A percentile compares a stretch with the other conserved stretches of the same genome.
These are phyloP conservation scores for Ophiostoma ips DNA, from an alignment of 2,329 filamentous ascomycete species.

Conservation along the genomic window DNA sequence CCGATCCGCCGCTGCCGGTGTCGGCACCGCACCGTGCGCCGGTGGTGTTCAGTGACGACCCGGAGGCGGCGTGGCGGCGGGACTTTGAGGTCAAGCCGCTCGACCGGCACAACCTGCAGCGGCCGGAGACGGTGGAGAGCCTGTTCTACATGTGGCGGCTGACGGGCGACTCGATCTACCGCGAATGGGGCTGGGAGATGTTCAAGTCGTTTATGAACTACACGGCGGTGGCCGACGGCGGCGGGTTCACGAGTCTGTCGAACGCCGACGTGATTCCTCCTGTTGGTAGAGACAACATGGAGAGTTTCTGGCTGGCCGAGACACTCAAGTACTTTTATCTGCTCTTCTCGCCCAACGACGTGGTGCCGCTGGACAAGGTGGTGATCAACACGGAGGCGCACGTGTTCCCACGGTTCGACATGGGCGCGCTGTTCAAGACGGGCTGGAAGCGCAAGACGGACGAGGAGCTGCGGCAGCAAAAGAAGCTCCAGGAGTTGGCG, in stretches of 20 bases:
- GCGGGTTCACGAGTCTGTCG: slow-evolving; percentile 69
- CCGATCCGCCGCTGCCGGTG: slow-evolving; percentile 47
- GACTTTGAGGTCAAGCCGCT: slow-evolving; percentile 69
- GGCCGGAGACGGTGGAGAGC: slow-evolving; percentile 92
- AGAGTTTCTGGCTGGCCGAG: slow-evolving; percentile 97
- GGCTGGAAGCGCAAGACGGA: slow-evolving; percentile 59
- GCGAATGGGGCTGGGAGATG: slow-evolving; percentile 98
- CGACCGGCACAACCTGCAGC: slow-evolving; percentile 87
- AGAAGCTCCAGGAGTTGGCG: neutral
- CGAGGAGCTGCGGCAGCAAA: neutral
- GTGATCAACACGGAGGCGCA: slow-evolving; percentile 97
- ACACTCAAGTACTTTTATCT: slow-evolving; percentile 97
- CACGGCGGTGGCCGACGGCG: slow-evolving; percentile 62
- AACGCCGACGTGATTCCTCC: slow-evolving; percentile 64
- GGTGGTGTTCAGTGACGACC: slow-evolving; percentile 34
- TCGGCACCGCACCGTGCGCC: slow-evolving; percentile 35
- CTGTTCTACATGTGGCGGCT: slow-evolving; percentile 99
- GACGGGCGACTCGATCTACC: slow-evolving; percentile 76
- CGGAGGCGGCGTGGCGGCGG: slow-evolving; percentile 48
- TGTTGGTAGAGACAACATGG: slow-evolving; percentile 74
- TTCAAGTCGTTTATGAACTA: slow-evolving; percentile 83
- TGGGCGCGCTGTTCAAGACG: slow-evolving; percentile 62
- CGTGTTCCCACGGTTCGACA: slow-evolving; percentile 73
- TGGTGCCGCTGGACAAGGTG: slow-evolving; percentile 72
- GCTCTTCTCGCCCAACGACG: slow-evolving; percentile 70